Base-by-base conservation (phyloP, 2,329 filamentous ascomycete species). In the Hymenoscyphus fraxineus region DNA sequence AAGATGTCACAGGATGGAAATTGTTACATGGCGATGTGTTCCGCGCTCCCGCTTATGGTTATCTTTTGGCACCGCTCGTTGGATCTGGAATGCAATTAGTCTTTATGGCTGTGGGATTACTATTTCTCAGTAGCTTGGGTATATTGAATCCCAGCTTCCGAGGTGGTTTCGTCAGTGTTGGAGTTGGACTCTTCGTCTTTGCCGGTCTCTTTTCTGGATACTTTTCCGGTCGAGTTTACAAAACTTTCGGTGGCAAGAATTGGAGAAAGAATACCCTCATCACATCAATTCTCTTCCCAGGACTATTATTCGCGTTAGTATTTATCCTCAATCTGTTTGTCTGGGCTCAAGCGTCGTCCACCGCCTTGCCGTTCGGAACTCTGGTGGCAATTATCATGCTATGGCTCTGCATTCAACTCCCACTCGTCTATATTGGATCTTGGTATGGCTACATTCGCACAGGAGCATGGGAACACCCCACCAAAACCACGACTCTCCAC, bases 1-100 rank as follows among this genome's bases (percentile, higher is more conserved):
- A 96, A 72, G 92, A 96, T 70, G 83, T 90, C 35, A 91, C 90
- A 1, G 92, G 92, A 60, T 96, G 92, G 92, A 96, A 96, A 76
- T 80, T 95, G 16, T 82, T 96, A 2, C 91, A 96, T 72, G 91
- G 85, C n/a, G 92, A 96, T 76, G 91, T 96, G 3, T 96, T 96
- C 79, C 85, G 92, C 58, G 81, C 88, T 32, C 92, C 92, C 0
- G 77, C 81, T 2, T 85, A 86, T 68, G 91, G 90, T 35, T 85
- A 87, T 60, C 80, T 96, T 1, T 81, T 96, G 47, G 91, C 92
- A 0, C 92, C 92, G 0, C 79, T 96, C 7, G 82, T 96, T 22
- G 93, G 93, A 2, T 96, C 92, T 0, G 92, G 92, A 54, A 92
- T 90, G 82, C 92, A 97, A 77, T 82, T 96, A 1, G 81, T 96